These are phyloP conservation scores for Escallonia rubra DNA, from an alignment of 129 eudicot genomes.

Conservation along the genomic window DNA sequence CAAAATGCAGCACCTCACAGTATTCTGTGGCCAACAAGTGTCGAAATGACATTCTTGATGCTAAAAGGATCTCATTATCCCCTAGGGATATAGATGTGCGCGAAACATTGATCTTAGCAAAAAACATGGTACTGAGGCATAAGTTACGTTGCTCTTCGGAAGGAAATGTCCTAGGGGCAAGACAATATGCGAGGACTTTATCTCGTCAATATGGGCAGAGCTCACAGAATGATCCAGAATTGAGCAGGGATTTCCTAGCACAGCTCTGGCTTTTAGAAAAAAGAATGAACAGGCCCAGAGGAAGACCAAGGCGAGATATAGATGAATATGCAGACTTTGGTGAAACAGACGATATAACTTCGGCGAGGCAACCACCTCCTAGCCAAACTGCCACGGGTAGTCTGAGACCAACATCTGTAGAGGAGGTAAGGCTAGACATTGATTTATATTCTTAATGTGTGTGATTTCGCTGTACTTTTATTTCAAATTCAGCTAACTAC, in stretches of 20 bases:
- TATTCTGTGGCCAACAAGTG: constrained; percentile 14
- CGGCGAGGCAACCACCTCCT: constrained; percentile 47
- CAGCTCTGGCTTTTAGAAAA: constrained; percentile 69
- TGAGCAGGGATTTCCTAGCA: constrained; percentile 74
- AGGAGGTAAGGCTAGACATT: constrained; percentile 56
- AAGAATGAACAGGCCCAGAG: constrained; percentile 29
- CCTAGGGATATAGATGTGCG: constrained; percentile 11
- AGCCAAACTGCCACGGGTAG: constrained; percentile 53
- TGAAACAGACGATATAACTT: constrained; percentile 15
- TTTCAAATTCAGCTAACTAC: too few species aligned
- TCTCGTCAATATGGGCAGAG: constrained; percentile 27
- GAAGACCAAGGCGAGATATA: constrained; percentile 26
- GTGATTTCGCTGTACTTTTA: too few species aligned
- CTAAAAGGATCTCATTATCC: constrained; percentile 8
- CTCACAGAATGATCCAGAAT: constrained; percentile 31
- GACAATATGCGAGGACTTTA: constrained; percentile 11
- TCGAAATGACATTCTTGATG: constrained; percentile 11
- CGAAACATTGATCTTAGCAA: constrained; percentile 10
- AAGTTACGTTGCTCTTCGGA: constrained; percentile 15
- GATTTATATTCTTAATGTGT: too few species aligned
- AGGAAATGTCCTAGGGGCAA: constrained; percentile 15
- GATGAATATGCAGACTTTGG: constrained; percentile 12
- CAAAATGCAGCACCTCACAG: constrained; percentile 7
- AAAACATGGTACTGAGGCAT: constrained; percentile 19
- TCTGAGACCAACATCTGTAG: constrained; percentile 47